These are phyloP conservation scores for Clonostachys solani DNA, from an alignment of 2,329 filamentous ascomycete genomes.

Conservation along the genomic window DNA sequence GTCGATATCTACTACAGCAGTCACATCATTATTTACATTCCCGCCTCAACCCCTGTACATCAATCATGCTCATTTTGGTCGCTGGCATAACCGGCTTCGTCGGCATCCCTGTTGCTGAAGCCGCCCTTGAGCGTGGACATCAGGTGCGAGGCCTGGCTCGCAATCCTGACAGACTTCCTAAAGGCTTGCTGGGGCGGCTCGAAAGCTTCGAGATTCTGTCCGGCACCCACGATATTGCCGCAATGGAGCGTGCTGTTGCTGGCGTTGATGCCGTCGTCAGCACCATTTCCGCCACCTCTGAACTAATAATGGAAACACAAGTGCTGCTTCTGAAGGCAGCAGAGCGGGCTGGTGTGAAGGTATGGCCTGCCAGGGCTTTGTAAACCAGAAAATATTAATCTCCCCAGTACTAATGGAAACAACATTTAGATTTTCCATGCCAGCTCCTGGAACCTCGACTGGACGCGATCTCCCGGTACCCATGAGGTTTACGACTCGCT, in stretches of 20 bases:
- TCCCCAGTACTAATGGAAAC: too few relatives aligned
- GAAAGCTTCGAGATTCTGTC: constrained; percentile 17
- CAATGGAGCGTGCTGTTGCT: constrained; percentile 19
- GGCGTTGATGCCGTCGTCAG: constrained; percentile 28
- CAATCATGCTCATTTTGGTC: constrained; percentile 26
- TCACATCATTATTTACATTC: too few relatives aligned
- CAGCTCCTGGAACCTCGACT: constrained; percentile 23
- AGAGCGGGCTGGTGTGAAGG: constrained; percentile 21
- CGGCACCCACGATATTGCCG: constrained; percentile 19
- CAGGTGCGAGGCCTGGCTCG: constrained; percentile 25
- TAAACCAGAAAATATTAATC: too few relatives aligned
- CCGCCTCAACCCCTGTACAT: too few relatives aligned
- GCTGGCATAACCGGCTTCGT: constrained; percentile 27
- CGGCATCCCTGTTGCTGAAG: constrained; percentile 18
- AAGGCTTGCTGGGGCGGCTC: constrained; percentile 7
- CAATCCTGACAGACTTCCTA: constrained; percentile 17
- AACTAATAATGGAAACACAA: constrained; percentile 20
- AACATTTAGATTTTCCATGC: constrained; percentile 15
- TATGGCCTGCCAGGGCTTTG: too few relatives aligned
- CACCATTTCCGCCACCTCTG: constrained; percentile 15
- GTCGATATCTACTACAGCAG: too few relatives aligned
- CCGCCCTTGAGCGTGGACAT: constrained; percentile 18
- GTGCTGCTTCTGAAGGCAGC: constrained; percentile 26
- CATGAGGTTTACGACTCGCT: constrained; percentile 23
- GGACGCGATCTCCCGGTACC: constrained; percentile 18